phyloP scores from a whole-genome alignment of 2,329 filamentous ascomycete genomes.

The Dothistroma pini region DNA sequence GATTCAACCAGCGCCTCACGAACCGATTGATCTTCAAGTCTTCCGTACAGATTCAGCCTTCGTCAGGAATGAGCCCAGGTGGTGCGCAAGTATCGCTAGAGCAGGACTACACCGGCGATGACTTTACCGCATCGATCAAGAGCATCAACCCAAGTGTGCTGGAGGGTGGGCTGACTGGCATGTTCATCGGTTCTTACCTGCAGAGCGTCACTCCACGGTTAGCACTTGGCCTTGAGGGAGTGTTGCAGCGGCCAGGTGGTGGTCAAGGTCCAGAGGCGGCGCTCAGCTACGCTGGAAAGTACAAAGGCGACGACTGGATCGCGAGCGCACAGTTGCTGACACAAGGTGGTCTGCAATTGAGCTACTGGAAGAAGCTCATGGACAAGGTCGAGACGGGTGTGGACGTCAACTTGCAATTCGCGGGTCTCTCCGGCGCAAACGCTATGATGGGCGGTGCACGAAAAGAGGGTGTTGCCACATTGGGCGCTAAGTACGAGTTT shows the following conservation, averaged over 20 bases:
- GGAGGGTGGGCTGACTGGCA: constrained; percentile 88
- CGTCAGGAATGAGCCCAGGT: constrained; percentile 51
- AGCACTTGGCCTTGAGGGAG: constrained; percentile 82
- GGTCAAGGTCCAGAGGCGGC: constrained; percentile 86
- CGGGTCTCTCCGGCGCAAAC: constrained; percentile 51
- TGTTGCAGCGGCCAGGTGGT: constrained; percentile 86
- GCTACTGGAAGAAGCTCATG: constrained; percentile 89
- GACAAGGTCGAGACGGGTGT: constrained; percentile 96
- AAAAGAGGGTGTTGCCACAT: constrained; percentile 84
- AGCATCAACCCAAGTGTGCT: constrained; percentile 92
- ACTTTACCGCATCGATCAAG: constrained; percentile 92
- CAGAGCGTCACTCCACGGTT: constrained; percentile 87
- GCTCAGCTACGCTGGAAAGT: constrained; percentile 84
- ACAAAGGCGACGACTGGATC: constrained; percentile 90
- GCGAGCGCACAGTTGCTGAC: constrained; percentile 86
- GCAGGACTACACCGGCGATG: constrained; percentile 88
- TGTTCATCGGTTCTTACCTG: constrained; percentile 92
- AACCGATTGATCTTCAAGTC: constrained; percentile 79
- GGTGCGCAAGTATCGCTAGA: constrained; percentile 92
- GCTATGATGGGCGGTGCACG: constrained; percentile 70
- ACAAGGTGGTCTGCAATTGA: constrained; percentile 81
- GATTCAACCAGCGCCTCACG: constrained; percentile 91
- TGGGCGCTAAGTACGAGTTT: constrained; percentile 99
- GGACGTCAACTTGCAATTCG: constrained; percentile 85
- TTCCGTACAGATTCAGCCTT: constrained; percentile 75